Evolutionary conservation across 129 eudicot genomes (phyloP).

Genomic region (Heracleum sosnowskyi): DNA sequence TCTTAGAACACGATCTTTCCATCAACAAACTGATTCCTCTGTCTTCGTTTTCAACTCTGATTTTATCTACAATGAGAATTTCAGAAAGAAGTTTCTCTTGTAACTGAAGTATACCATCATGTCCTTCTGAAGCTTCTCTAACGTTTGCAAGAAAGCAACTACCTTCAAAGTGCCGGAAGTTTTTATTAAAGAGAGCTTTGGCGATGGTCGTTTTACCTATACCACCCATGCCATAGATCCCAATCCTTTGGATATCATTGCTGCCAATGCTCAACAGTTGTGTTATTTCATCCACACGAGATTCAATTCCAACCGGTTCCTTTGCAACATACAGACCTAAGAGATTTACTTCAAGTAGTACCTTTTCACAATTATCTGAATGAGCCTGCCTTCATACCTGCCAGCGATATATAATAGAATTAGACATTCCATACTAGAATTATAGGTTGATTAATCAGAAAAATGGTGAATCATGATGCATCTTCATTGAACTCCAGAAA

Average conservation of each 20-base stretch:
- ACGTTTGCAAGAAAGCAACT: constrained; percentile 14
- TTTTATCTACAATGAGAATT: background rate
- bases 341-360: background rate
- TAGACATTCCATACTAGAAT: no score
- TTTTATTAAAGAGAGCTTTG: background rate
- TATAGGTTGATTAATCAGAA: no score
- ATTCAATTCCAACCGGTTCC: constrained; percentile 15
- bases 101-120: constrained; percentile 2
- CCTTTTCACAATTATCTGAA: constrained; percentile 3
- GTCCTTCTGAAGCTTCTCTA: constrained; percentile 6
- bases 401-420: background rate
- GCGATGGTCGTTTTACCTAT: constrained; percentile 21
- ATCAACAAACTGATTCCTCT: background rate
- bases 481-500: no score
- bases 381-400: constrained; percentile 12
- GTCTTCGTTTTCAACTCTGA: background rate
- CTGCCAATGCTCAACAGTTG: background rate
- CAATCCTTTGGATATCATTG: constrained; percentile 10
- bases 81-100: constrained; percentile 15
- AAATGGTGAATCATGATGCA: no score
- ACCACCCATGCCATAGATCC: constrained; percentile 22
- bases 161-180: constrained; percentile 10
- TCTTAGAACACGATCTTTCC: background rate
- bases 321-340: background rate
- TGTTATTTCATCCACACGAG: background rate